These are phyloP conservation scores for Apiotrichum domesticum DNA, from an alignment of 1,284 basidiomycete species.

Conservation along the genomic window DNA sequence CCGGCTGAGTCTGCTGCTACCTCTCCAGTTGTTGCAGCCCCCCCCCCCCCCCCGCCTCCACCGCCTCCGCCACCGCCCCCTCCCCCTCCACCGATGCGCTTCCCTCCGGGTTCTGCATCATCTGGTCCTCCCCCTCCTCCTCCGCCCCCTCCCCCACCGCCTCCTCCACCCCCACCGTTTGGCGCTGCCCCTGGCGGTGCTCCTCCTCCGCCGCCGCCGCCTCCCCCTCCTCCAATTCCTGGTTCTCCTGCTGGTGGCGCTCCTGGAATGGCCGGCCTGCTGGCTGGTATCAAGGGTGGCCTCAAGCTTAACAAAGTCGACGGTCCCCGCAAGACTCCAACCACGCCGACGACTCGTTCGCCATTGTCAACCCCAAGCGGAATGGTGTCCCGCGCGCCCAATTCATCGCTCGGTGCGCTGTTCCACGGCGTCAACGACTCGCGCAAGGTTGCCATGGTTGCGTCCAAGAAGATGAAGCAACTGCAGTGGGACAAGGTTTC, in stretches of 20 bases:
- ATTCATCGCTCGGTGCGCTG: constrained; percentile 33
- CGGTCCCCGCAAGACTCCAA: constrained; percentile 2
- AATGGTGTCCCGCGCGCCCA: constrained; percentile 32
- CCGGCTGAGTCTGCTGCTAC: not conserved
- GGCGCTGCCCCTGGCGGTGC: constrained; percentile 7
- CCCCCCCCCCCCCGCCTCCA: constrained; percentile 11
- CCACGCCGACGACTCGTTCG: constrained; percentile 4
- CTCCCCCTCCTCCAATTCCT: constrained; percentile 46
- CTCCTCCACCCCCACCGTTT: constrained; percentile 28
- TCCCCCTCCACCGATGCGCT: constrained; percentile 20
- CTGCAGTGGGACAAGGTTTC: constrained; percentile 97
- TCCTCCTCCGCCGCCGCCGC: constrained; percentile 19
- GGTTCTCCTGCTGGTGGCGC: constrained; percentile 6
- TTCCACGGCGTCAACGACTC: constrained; percentile 39
- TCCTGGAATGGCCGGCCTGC: constrained; percentile 35
- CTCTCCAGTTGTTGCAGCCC: not conserved
- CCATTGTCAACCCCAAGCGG: constrained; percentile 12
- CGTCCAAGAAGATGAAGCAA: constrained; percentile 92
- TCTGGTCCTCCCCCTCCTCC: constrained; percentile 22
- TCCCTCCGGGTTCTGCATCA: constrained; percentile 29
- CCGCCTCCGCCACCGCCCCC: constrained; percentile 21
- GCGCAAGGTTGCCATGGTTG: constrained; percentile 78
- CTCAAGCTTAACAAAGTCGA: constrained; percentile 31
- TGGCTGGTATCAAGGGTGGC: constrained; percentile 43
- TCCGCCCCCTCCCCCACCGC: constrained; percentile 10